These are phyloP conservation scores for Podaxis mareebaensis DNA, from an alignment of 768 basidiomycete genomes.

Conservation along the genomic window DNA sequence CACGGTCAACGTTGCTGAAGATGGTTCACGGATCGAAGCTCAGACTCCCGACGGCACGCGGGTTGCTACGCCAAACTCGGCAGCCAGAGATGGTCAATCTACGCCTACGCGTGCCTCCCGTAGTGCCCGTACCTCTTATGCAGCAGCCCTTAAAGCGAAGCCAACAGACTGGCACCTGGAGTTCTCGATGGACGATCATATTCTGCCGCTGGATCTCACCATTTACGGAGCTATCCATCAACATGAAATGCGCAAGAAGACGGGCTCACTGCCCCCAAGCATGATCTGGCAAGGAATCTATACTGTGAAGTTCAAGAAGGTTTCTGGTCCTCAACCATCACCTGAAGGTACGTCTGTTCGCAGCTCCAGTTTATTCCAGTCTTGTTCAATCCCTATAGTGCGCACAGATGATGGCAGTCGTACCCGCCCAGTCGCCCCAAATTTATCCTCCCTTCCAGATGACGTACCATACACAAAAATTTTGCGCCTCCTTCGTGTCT, in stretches of 20 bases:
- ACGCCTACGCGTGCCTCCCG: constrained; percentile 29
- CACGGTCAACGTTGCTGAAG: constrained; percentile 79
- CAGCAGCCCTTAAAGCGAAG: constrained; percentile 89
- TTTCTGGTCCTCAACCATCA: constrained; percentile 72
- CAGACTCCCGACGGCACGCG: constrained; percentile 97
- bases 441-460: constrained; percentile 78
- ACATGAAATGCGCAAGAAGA: constrained; percentile 79
- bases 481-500: constrained; percentile 81
- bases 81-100: constrained; percentile 38
- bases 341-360: constrained; percentile 53
- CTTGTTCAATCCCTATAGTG: constrained; percentile 23
- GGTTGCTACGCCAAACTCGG: constrained; percentile 80
- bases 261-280: constrained; percentile 60
- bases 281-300: constrained; percentile 90
- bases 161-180: constrained; percentile 97
- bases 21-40: constrained; percentile 92
- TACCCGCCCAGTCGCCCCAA: constrained; percentile 59
- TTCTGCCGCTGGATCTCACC: constrained; percentile 83
- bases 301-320: constrained; percentile 91
- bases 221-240: constrained; percentile 97
- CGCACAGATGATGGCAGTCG: constrained; percentile 44
- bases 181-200: constrained; percentile 90
- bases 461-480: constrained; percentile 89
- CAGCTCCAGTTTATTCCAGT: background rate
- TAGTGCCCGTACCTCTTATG: constrained; percentile 71